A percentile compares a stretch with the other conserved stretches of the same genome.
Evolutionary conservation across 768 basidiomycete species (phyloP).

Genomic region (Serendipita sp.): DNA sequence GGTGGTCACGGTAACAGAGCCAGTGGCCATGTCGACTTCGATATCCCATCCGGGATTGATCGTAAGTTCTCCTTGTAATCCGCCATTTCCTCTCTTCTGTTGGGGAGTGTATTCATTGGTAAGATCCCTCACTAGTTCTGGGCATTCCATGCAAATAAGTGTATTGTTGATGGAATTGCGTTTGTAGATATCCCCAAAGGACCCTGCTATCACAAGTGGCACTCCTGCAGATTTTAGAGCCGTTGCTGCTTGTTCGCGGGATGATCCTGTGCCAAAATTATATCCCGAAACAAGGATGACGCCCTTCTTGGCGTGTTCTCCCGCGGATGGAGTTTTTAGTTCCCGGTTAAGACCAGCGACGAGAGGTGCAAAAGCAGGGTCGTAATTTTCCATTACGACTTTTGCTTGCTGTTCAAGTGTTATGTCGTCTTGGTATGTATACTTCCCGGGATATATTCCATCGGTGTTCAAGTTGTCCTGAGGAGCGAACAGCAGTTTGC

Average conservation of each 20-base stretch:
- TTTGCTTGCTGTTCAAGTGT: constrained; percentile 87
- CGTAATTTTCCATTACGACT: constrained; percentile 99
- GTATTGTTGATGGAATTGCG: constrained; percentile 99
- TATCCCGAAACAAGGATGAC: constrained; percentile 81
- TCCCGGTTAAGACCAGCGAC: constrained; percentile 36
- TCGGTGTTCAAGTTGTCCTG: constrained; percentile 98
- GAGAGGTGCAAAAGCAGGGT: constrained; percentile 64
- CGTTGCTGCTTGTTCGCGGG: constrained; percentile 95
- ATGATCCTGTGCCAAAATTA: constrained; percentile 98
- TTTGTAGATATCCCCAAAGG: constrained; percentile 99
- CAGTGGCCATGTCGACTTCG: constrained; percentile 52
- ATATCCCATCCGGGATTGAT: constrained; percentile 56
- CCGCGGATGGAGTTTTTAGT: constrained; percentile 8
- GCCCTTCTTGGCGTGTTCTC: constrained; percentile 33
- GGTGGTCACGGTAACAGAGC: constrained; percentile 42
- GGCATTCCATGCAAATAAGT: constrained; percentile 84
- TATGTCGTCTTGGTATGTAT: constrained; percentile 98
- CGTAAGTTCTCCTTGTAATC: constrained; percentile 68
- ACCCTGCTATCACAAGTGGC: constrained; percentile 89
- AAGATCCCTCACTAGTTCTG: constrained; percentile 73
- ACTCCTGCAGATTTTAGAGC: constrained; percentile 89
- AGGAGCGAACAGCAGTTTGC: constrained; percentile 79
- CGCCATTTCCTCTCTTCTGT: constrained; percentile 63
- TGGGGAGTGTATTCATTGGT: constrained; percentile 60
- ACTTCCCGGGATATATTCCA: constrained; percentile 96